phyloP scores from a whole-genome alignment of 495 filamentous ascomycete genomes.

The Aspergillus haitiensis region DNA sequence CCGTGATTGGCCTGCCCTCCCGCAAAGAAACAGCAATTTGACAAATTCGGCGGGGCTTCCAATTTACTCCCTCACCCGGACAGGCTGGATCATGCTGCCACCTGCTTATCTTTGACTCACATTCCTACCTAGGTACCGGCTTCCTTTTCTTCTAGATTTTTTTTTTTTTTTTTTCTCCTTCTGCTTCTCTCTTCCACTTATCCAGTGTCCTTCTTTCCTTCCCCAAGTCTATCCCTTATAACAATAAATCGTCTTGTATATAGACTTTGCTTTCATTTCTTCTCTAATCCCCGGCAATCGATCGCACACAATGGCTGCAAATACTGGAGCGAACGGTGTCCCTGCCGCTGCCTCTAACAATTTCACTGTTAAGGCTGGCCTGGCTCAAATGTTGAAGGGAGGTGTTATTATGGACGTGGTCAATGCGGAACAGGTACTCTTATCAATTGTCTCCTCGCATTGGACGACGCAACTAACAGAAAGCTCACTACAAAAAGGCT shows the following conservation, averaged over 20 bases:
- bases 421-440: conserved; percentile 76
- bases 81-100: conserved; percentile 2
- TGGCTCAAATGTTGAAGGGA: conserved; percentile 97
- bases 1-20: conserved; percentile 21
- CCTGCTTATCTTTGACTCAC: conserved; percentile 25
- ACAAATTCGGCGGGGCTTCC: conserved; percentile 14
- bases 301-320: conserved; percentile 39
- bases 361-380: conserved; percentile 85
- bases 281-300: conserved; percentile 4
- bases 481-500: conserved; percentile 50
- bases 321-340: conserved; percentile 30
- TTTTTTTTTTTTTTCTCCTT: conserved; percentile 8
- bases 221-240: conserved; percentile 7
- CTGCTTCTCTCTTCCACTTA: conserved; percentile 1
- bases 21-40: conserved; percentile 10
- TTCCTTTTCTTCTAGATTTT: neutral
- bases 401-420: conserved; percentile 99
- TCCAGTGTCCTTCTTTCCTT: conserved; percentile 10
- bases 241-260: conserved; percentile 1
- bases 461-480: neutral
- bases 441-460: neutral
- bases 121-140: neutral
- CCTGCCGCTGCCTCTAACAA: conserved; percentile 39
- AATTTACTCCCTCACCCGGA: neutral
- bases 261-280: conserved; percentile 14